Base-by-base conservation (phyloP, 2,329 filamentous ascomycete species). In the Colletotrichum eremochloae region DNA sequence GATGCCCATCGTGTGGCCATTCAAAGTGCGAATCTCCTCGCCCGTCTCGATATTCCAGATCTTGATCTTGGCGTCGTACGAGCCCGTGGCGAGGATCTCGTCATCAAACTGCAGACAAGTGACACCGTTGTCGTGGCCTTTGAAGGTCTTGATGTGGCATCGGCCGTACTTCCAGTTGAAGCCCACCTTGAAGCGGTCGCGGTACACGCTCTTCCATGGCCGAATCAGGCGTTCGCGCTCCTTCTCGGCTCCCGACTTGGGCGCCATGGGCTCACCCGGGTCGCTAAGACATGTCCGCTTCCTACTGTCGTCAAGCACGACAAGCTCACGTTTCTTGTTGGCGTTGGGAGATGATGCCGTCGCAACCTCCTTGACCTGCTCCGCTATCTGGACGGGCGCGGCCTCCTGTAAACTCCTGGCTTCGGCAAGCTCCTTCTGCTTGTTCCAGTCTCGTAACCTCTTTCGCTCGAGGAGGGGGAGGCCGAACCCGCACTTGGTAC, bases 81-180 rank as follows among this genome's bases (percentile, higher is more conserved):
- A 98, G 11, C 96, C 96, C 0, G 96, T 97, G 11, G 95, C 96
- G 63, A 99, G 87, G 72, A 97, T 93, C 76, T 94, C 94, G 75
- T 98, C 95, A 76, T 97, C 94, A 74, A 99, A 85, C 71, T 85
- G 83, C 11, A 85, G 78, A 60, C 84, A 85, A 2, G 83, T 85
- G 50, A 85, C 80, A 50, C 96, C 96, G 79, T 98, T 98, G 14
- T 90, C 92, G 81, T 98, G 87, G 1, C 95, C 96, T 76, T 92
- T 92, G 81, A 99, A 94, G 15, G 93, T 90, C 79, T 92, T 95
- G 76, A 94, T 92, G 8, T 92, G 92, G 83, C 93, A 98, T 48
- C 96, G 91, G 5, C 96, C 96, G 75, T 97, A 95, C 81, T 97
- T 97, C 96, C 96, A 99, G 81, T 98, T 98, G 72, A 92, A 96